A percentile compares a stretch with the other conserved stretches of the same genome.
These are phyloP conservation scores for Nakazawaea laoshanensis DNA, from an alignment of 805 yeast species.

Conservation along the genomic window DNA sequence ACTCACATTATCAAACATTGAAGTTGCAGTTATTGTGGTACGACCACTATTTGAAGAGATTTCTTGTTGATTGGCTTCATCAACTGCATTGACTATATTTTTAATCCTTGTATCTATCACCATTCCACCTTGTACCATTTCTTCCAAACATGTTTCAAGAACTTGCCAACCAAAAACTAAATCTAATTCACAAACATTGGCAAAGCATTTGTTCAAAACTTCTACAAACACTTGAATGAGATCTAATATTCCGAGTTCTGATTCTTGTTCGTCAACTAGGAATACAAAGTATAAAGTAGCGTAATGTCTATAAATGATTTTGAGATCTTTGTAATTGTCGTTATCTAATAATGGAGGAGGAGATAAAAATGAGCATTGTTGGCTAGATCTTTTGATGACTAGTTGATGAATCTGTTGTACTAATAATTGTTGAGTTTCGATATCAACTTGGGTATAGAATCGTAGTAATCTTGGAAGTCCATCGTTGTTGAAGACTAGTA, in stretches of 20 bases:
- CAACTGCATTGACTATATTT: conserved; percentile 77
- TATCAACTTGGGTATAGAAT: conserved; percentile 87
- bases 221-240: conserved; percentile 96
- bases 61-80: conserved; percentile 54
- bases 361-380: conserved; percentile 82
- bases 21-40: conserved; percentile 4
- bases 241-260: conserved; percentile 89
- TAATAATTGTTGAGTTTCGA: conserved; percentile 71
- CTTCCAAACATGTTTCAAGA: conserved; percentile 81
- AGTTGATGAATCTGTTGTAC: conserved; percentile 77
- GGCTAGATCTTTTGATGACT: conserved; percentile 59
- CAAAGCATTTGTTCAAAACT: conserved; percentile 85
- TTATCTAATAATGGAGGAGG: conserved; percentile 63
- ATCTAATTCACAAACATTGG: conserved; percentile 91
- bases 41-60: conserved; percentile 17
- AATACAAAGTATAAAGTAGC: conserved; percentile 96
- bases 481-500: conserved; percentile 77
- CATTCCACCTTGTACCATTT: conserved; percentile 96
- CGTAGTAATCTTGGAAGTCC: conserved; percentile 86
- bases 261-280: conserved; percentile 91
- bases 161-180: conserved; percentile 99
- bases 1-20: conserved; percentile 19
- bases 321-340: conserved; percentile 62
- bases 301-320: conserved; percentile 88
- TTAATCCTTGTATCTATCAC: conserved; percentile 86